phyloP scores from a whole-genome alignment of 371 early-diverging fungal genomes.

The Apophysomyces trapeziformis region DNA sequence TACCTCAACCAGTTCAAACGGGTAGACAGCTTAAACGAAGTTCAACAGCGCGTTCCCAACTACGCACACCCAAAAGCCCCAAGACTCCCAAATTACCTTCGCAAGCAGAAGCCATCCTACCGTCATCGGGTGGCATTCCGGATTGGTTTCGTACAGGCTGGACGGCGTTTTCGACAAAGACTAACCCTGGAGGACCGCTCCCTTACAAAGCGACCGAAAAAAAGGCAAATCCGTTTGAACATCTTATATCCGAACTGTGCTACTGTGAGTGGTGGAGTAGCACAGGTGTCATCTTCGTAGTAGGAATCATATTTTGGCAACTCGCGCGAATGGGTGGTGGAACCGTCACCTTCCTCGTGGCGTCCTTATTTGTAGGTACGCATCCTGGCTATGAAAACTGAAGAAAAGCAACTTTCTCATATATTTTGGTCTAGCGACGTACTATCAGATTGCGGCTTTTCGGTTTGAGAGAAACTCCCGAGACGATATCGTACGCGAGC shows the following conservation, averaged over 20 bases:
- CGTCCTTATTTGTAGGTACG: conserved; percentile 57
- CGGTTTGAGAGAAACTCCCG: conserved; percentile 70
- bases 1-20: conserved; percentile 18
- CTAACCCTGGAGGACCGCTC: conserved; percentile 40
- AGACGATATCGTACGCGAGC: conserved; percentile 75
- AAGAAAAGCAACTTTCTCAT: too few relatives aligned
- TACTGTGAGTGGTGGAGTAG: conserved; percentile 38
- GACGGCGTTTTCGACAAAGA: conserved; percentile 35
- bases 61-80: conserved; percentile 13
- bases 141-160: conserved; percentile 48
- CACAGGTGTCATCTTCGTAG: conserved; percentile 35
- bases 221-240: conserved; percentile 21
- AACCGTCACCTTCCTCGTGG: conserved; percentile 49
- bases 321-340: conserved; percentile 58
- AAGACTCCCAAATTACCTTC: conserved; percentile 27
- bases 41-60: conserved; percentile 12
- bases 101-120: neutral
- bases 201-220: conserved; percentile 33
- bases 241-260: conserved; percentile 25
- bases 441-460: conserved; percentile 67
- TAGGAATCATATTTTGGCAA: conserved; percentile 40
- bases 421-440: conserved; percentile 52
- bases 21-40: conserved; percentile 3
- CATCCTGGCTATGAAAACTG: neutral
- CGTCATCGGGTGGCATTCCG: conserved; percentile 29